These are phyloP conservation scores for Lophium mytilinum DNA, from an alignment of 495 filamentous ascomycete genomes.

Conservation along the genomic window DNA sequence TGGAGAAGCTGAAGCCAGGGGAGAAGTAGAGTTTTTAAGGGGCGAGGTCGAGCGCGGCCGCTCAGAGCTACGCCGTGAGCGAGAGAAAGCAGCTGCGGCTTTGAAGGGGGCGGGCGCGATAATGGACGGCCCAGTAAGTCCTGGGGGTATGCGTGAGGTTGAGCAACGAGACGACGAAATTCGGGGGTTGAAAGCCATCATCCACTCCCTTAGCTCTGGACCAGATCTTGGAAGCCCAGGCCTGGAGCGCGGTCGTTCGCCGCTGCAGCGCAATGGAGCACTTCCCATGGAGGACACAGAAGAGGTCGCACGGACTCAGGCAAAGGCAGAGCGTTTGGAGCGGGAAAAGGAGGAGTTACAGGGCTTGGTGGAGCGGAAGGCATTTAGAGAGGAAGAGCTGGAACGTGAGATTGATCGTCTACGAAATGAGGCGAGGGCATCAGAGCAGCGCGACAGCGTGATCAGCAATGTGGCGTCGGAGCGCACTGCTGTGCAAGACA, in stretches of 20 bases:
- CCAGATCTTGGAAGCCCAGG: conserved; percentile 36
- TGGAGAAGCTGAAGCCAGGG: conserved; percentile 93
- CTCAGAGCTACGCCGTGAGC: conserved; percentile 77
- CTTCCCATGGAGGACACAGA: conserved; percentile 32
- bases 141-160: conserved; percentile 58
- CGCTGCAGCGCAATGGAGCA: conserved; percentile 20
- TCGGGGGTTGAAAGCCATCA: conserved; percentile 91
- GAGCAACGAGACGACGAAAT: conserved; percentile 98
- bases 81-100: conserved; percentile 72
- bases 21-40: conserved; percentile 91
- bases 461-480: conserved; percentile 41
- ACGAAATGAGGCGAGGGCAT: conserved; percentile 20
- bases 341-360: conserved; percentile 70
- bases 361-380: conserved; percentile 59
- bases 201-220: conserved; percentile 77
- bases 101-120: conserved; percentile 46
- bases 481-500: conserved; percentile 30
- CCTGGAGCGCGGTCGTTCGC: conserved; percentile 15
- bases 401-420: conserved; percentile 76
- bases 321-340: conserved; percentile 56
- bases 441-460: conserved; percentile 38
- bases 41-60: conserved; percentile 94
- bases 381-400: conserved; percentile 75
- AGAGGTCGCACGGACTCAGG: conserved; percentile 50
- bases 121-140: conserved; percentile 43